Conservation (phyloP, 345 rosid species). For the Hibiscus mutabilis region DNA sequence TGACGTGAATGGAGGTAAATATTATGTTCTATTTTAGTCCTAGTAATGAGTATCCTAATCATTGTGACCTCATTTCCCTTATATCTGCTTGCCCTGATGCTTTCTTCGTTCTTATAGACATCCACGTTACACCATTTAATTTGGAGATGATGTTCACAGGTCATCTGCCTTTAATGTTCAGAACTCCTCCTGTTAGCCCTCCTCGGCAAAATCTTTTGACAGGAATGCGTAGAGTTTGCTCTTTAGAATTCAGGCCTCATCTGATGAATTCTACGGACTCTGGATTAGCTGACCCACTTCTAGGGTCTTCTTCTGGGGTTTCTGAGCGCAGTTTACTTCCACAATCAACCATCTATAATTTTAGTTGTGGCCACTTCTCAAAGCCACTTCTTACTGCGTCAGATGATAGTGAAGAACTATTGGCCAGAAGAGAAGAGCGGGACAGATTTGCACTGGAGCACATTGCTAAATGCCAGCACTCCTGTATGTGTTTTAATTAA, state of each 20-base stretch:
- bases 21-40: constrained; percentile 3
- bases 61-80: not conserved
- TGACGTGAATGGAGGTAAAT: constrained; percentile 83
- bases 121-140: constrained; percentile 7
- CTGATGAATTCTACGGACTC: constrained; percentile 72
- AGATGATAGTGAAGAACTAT: constrained; percentile 75
- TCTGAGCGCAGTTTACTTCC: constrained; percentile 83
- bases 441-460: constrained; percentile 80
- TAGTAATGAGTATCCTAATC: not conserved
- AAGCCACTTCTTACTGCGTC: constrained; percentile 79
- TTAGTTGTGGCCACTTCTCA: constrained; percentile 96
- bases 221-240: constrained; percentile 88
- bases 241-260: constrained; percentile 93
- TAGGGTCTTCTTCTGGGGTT: constrained; percentile 52
- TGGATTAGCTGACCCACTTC: constrained; percentile 88
- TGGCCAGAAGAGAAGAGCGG: constrained; percentile 76
- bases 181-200: constrained; percentile 99
- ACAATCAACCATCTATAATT: constrained; percentile 81
- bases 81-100: not conserved
- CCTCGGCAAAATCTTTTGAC: constrained; percentile 74
- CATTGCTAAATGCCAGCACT: constrained; percentile 84
- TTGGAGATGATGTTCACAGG: constrained; percentile 45
- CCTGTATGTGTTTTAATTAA: constrained; percentile 36
- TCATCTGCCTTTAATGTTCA: constrained; percentile 73
- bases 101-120: not conserved